Conservation (phyloP, 306 rosid species). For the Fagus crenata region DNA sequence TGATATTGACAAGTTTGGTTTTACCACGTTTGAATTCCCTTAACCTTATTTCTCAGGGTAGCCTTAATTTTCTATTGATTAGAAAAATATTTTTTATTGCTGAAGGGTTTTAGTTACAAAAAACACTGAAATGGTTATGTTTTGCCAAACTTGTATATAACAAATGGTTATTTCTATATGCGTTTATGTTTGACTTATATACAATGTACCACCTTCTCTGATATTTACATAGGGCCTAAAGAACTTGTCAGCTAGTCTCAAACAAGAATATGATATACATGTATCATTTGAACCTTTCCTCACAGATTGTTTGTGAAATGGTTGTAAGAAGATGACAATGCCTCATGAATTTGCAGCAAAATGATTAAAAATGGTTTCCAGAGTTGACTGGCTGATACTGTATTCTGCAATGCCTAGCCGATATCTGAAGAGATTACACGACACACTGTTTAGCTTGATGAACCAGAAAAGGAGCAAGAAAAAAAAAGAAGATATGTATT, state of each 20-base stretch:
- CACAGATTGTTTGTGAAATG: constrained; percentile 5
- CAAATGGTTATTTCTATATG: no score
- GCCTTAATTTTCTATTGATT: no score
- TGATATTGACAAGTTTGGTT: no score
- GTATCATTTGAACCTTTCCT: constrained; percentile 7
- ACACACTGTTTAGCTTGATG: constrained; percentile 24
- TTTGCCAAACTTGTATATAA: no score
- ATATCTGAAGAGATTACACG: constrained; percentile 43
- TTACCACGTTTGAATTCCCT: no score
- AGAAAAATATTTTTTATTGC: no score
- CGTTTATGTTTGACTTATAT: neutral
- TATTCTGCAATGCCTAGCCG: constrained; percentile 80
- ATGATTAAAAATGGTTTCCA: constrained; percentile 88
- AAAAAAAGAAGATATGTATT: constrained; percentile 6
- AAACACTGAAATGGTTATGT: no score
- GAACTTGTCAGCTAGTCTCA: neutral
- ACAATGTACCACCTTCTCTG: constrained; percentile 6
- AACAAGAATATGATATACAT: neutral
- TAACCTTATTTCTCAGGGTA: no score
- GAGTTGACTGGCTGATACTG: constrained; percentile 90
- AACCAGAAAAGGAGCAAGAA: constrained; percentile 14
- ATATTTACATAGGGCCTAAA: constrained; percentile 28
- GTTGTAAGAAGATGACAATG: neutral
- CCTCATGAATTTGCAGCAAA: constrained; percentile 76
- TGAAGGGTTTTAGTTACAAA: no score